Conservation (phyloP, 371 early-diverging fungal species). For the Mortierella sp. region DNA sequence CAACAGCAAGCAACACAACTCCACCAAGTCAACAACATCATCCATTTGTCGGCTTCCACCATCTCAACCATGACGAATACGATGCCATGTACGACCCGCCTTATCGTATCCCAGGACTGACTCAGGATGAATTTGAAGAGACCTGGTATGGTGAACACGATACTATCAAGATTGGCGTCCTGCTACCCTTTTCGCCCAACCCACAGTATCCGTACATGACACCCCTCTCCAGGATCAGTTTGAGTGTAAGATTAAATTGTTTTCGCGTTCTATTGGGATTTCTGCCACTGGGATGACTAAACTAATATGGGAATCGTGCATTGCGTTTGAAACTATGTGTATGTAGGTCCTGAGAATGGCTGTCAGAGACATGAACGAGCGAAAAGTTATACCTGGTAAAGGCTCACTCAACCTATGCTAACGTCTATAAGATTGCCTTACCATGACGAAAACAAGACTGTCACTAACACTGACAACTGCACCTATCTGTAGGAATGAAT, state of each 20-base stretch:
- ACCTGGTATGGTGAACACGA: conserved; percentile 29
- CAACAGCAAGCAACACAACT: neutral
- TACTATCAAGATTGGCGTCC: conserved; percentile 45
- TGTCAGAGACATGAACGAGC: conserved; percentile 36
- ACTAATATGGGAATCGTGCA: neutral
- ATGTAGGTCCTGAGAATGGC: conserved; percentile 48
- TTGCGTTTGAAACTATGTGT: neutral
- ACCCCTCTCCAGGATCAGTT: conserved; percentile 25
- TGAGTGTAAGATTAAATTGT: conserved; percentile 11
- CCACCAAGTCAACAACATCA: neutral
- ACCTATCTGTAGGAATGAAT: conserved; percentile 37
- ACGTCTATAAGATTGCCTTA: neutral
- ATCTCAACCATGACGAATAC: neutral
- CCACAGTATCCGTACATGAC: conserved; percentile 5
- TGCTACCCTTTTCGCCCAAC: conserved; percentile 35
- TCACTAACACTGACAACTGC: neutral
- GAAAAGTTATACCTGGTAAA: conserved; percentile 39
- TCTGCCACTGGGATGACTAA: neutral
- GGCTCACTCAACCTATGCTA: no score
- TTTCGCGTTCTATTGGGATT: neutral
- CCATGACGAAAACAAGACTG: neutral
- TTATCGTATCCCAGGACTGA: conserved; percentile 26
- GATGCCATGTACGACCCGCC: conserved; percentile 24
- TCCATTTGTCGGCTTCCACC: neutral
- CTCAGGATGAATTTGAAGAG: conserved; percentile 39